Evolutionary conservation across 768 basidiomycete species (phyloP), one percentile per base, ranked within the genome.

Genomic region (Mycena metata): DNA sequence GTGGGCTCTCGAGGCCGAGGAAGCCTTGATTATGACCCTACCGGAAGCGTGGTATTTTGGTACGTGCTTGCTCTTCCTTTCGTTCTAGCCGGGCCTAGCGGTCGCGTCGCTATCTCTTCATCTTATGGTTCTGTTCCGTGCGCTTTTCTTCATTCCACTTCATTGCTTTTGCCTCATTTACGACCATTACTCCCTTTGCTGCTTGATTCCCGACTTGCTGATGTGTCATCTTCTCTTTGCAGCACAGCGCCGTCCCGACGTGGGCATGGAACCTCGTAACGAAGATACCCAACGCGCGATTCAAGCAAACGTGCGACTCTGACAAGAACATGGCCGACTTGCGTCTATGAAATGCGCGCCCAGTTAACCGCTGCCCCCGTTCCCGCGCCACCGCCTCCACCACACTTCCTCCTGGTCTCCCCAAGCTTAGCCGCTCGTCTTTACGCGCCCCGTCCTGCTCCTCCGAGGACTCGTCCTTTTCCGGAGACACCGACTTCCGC

Each of bases 261-360:
- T 91, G 89, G 85, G 82, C 88, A 33, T 94, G 92, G 92, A 88
- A 91, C 67, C 79, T 92, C 26, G 84, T 93, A 42, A 90, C 88
- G 75, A 86, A 86, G 45, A 88, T 94, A 51, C 92, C 92, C 45
- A 89, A 87, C 74, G 81, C 82, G 43, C 86, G 65, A 89, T 90
- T n/a, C 88, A 86, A 84, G 66, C 90, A 89, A 76, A 83, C 93
- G 75, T 92, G 92, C 76, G 87, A 91, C 75, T 93, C 92, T 35
- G n/a, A n/a, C n/a, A n/a, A n/a, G n/a, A n/a, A n/a, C n/a, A n/a
- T 94, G 86, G 91, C 91, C 64, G 89, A 93, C 91, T 94, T 92
- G 73, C 91, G 93, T 93, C 36, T 92, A 93, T 72, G 91, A 92
- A 72, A 88, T 87, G 82, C 86, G 90, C 35, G 87, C 89, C 21